Conservation (phyloP, 371 early-diverging fungal genomes). For the Haplosporangium sp. region DNA sequence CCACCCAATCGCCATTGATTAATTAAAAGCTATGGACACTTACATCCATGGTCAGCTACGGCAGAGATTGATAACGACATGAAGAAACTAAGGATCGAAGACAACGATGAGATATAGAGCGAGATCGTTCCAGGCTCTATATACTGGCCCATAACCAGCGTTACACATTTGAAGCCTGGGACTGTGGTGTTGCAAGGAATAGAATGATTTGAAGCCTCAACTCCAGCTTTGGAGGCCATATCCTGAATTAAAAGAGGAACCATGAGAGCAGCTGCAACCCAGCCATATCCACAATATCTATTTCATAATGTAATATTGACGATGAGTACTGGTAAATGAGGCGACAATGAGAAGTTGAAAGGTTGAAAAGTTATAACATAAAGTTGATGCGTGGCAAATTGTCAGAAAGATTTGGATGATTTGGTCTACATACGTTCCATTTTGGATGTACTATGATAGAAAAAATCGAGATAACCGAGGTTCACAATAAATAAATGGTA, state of each 20-base stretch:
- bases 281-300: constrained; percentile 43
- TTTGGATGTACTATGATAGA: constrained; percentile 35
- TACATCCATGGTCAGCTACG: constrained; percentile 53
- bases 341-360: not conserved
- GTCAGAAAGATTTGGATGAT: not conserved
- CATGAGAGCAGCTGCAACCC: constrained; percentile 18
- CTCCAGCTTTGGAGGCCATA: constrained; percentile 35
- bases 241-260: constrained; percentile 45
- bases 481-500: not conserved
- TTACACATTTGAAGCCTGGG: constrained; percentile 32
- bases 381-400: not conserved
- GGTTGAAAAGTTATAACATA: not conserved
- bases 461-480: not conserved
- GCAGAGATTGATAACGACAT: constrained; percentile 42
- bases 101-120: constrained; percentile 46
- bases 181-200: constrained; percentile 39
- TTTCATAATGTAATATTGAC: not conserved
- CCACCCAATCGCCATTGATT: not conserved
- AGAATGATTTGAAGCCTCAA: constrained; percentile 26
- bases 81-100: constrained; percentile 37
- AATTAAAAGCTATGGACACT: constrained; percentile 1
- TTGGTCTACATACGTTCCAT: constrained; percentile 26
- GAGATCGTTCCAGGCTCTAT: constrained; percentile 50
- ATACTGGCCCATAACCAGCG: constrained; percentile 29
- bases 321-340: not conserved